phyloP scores from a whole-genome alignment of 2,329 filamentous ascomycete genomes.

The Fusarium heterosporum region DNA sequence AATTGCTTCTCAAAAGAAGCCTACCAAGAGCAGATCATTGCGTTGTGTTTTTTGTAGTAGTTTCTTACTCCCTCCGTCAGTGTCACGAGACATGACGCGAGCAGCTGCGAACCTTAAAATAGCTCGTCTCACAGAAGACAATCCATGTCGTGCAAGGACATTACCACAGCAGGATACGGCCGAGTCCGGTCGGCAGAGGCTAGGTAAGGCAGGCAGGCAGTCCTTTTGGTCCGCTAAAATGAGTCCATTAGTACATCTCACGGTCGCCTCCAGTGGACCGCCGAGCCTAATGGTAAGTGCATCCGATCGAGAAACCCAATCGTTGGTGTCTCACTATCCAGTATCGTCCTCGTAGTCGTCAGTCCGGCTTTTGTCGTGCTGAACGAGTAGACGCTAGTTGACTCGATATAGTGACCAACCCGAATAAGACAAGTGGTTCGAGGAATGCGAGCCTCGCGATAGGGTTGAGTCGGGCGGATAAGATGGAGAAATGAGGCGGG shows the following conservation, averaged over 20 bases:
- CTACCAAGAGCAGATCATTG: not conserved
- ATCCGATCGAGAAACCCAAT: conserved; percentile 5
- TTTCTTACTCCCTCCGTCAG: not conserved
- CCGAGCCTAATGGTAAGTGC: conserved; percentile 14
- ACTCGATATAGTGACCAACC: conserved; percentile 25
- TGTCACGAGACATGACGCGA: conserved; percentile 21
- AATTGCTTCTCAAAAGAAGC: not conserved
- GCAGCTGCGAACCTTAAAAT: not conserved
- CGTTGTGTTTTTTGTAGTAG: not conserved
- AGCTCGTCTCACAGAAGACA: not conserved
- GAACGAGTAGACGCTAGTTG: conserved; percentile 34
- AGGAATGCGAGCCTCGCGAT: conserved; percentile 31
- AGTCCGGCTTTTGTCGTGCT: conserved; percentile 17
- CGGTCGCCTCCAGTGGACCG: not conserved
- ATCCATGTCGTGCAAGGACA: conserved; percentile 13
- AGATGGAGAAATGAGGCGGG: conserved; percentile 31
- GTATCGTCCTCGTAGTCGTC: conserved; percentile 21
- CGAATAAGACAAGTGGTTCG: conserved; percentile 31
- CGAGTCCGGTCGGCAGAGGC: conserved; percentile 5
- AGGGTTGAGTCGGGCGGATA: conserved; percentile 19
- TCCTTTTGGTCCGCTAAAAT: not conserved
- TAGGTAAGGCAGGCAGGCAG: not conserved
- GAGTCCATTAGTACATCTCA: conserved; percentile 1
- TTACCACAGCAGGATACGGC: conserved; percentile 1
- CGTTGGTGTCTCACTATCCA: conserved; percentile 3